A percentile compares a stretch with the other conserved stretches of the same genome.
Conservation (phyloP, 768 basidiomycete species). For the Cantharellus anzutake region DNA sequence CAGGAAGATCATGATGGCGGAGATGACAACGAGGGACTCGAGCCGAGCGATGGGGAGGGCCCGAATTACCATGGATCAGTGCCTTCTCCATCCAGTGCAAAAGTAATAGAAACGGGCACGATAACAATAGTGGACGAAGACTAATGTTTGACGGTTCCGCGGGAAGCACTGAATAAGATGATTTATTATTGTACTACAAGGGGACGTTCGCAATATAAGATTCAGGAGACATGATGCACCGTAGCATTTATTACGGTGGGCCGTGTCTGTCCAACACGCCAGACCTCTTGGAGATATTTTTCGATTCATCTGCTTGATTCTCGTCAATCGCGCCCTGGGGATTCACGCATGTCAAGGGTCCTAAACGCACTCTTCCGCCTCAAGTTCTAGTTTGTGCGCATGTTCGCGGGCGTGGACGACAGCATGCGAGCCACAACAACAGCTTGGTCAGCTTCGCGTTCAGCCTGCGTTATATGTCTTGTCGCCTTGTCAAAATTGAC, state of each 20-base stretch:
- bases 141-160: constrained; percentile 7
- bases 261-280: not conserved
- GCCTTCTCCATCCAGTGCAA: constrained; percentile 7
- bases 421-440: not conserved
- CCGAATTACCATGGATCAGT: not conserved
- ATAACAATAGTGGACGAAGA: constrained; percentile 23
- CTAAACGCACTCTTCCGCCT: not conserved
- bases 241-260: not conserved
- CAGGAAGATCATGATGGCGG: constrained; percentile 29
- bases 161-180: not conserved
- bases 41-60: constrained; percentile 7
- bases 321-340: not conserved
- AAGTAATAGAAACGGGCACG: constrained; percentile 11
- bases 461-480: not conserved
- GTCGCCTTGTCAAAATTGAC: not conserved
- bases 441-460: not conserved
- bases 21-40: constrained; percentile 11
- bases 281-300: not conserved
- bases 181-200: not conserved
- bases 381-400: not conserved
- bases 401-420: not conserved
- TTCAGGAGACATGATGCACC: not conserved
- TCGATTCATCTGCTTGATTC: not conserved
- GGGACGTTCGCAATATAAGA: not conserved
- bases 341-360: not conserved